Conservation (phyloP, 1,284 basidiomycete species). For the Rhodotorula sp. region DNA sequence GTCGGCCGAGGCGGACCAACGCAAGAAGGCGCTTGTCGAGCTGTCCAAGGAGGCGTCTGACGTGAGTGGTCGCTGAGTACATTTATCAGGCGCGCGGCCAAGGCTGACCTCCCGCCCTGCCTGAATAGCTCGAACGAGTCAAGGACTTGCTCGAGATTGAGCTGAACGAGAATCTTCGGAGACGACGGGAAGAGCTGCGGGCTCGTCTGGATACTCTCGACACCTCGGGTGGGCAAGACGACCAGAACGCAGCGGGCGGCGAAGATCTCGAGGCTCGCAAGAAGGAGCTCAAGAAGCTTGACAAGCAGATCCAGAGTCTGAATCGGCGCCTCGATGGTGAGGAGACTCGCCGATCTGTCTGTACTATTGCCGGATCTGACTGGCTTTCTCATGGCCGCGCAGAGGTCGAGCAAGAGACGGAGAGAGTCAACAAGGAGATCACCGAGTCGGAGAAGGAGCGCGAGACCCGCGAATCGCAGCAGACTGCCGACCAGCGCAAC, state of each 20-base stretch:
- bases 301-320: slow-evolving; percentile 63
- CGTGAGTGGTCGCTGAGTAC: slow-evolving; percentile 54
- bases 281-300: slow-evolving; percentile 66
- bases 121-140: slow-evolving; percentile 65
- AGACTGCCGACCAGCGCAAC: slow-evolving; percentile 76
- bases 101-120: background rate
- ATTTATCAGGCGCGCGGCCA: background rate
- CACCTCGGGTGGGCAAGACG: slow-evolving; percentile 53
- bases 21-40: slow-evolving; percentile 68
- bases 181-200: slow-evolving; percentile 73
- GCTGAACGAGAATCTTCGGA: slow-evolving; percentile 79
- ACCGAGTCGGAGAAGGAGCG: slow-evolving; percentile 64
- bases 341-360: slow-evolving; percentile 37
- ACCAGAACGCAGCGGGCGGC: slow-evolving; percentile 57
- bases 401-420: slow-evolving; percentile 54
- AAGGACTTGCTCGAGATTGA: slow-evolving; percentile 88
- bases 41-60: slow-evolving; percentile 68
- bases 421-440: slow-evolving; percentile 65
- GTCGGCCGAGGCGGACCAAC: slow-evolving; percentile 71
- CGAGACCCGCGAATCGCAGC: slow-evolving; percentile 75
- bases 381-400: background rate
- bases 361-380: slow-evolving; percentile 9
- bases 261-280: slow-evolving; percentile 62
- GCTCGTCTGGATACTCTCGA: slow-evolving; percentile 71
- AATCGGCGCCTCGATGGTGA: slow-evolving; percentile 65